Evolutionary conservation across 1,284 basidiomycete genomes (phyloP).

Genomic region (Fomitopsis pinicola): DNA sequence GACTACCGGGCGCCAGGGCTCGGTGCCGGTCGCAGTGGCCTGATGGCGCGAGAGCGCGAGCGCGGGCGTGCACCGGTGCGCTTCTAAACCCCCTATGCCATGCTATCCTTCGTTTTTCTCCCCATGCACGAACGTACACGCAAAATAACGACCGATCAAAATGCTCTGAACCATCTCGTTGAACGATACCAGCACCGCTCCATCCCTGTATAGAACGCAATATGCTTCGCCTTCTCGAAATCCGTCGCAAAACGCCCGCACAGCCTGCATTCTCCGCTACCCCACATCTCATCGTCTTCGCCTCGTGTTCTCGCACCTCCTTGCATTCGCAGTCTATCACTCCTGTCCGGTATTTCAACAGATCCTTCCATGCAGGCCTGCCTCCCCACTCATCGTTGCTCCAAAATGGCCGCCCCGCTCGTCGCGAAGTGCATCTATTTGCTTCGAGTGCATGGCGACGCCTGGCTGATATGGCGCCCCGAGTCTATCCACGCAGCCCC

Average conservation of each 20-base stretch:
- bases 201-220: not conserved
- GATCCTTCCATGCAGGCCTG: conserved; percentile 2
- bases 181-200: not conserved
- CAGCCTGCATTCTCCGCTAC: not conserved
- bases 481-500: not conserved
- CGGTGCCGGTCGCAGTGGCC: conserved; percentile 26
- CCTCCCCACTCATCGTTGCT: not conserved
- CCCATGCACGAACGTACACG: not conserved
- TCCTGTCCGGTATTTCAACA: conserved; percentile 7
- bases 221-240: not conserved
- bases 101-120: not conserved
- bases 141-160: conserved; percentile 11
- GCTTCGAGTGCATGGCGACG: conserved; percentile 4
- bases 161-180: conserved; percentile 3
- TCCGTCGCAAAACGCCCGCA: not conserved
- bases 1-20: conserved; percentile 20
- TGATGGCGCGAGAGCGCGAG: conserved; percentile 21
- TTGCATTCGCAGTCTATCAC: not conserved
- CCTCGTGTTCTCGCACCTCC: not conserved
- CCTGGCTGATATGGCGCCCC: not conserved
- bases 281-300: not conserved
- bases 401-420: not conserved
- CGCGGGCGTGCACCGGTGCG: conserved; percentile 11
- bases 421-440: conserved; percentile 3
- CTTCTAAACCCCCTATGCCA: not conserved